phyloP scores from a whole-genome alignment of 805 yeast species.

The Saturnispora bothae region DNA sequence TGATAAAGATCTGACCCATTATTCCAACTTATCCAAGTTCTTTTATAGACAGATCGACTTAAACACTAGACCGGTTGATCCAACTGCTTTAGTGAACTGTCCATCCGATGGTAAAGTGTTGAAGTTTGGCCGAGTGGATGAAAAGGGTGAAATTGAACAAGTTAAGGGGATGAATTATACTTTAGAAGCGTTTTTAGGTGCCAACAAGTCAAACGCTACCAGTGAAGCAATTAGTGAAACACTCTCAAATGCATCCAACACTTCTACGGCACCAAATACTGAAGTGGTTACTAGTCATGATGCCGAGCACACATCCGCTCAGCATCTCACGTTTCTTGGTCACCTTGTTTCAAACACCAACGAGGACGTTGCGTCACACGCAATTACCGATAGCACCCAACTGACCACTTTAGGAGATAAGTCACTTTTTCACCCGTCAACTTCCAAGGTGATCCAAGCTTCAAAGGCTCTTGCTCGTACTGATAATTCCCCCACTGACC shows the following conservation, averaged over 20 bases:
- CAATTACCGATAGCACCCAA: neutral
- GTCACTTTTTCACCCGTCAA: constrained; percentile 27
- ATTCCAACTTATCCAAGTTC: constrained; percentile 77
- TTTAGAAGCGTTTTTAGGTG: constrained; percentile 78
- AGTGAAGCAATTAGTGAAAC: constrained; percentile 3
- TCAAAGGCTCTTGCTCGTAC: constrained; percentile 16
- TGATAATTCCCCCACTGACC: constrained; percentile 37
- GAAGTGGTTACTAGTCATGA: neutral
- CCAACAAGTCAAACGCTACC: constrained; percentile 37
- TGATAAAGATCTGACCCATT: constrained; percentile 67
- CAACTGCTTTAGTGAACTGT: constrained; percentile 57
- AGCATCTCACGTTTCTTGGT: constrained; percentile 7
- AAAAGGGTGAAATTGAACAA: constrained; percentile 84
- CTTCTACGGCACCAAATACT: neutral
- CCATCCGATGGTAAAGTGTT: constrained; percentile 92
- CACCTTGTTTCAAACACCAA: constrained; percentile 12
- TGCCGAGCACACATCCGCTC: no score
- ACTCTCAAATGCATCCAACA: constrained; percentile 6
- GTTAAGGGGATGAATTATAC: constrained; percentile 95
- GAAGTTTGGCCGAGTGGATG: constrained; percentile 63
- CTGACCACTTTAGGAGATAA: constrained; percentile 54
- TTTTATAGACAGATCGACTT: constrained; percentile 76
- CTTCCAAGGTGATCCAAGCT: constrained; percentile 19
- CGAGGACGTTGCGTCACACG: constrained; percentile 9
- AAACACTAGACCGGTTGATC: constrained; percentile 66